Evolutionary conservation across 805 yeast species (phyloP), one percentile per base, ranked within the genome.

Genomic region (Maudiozyma bulderi): DNA sequence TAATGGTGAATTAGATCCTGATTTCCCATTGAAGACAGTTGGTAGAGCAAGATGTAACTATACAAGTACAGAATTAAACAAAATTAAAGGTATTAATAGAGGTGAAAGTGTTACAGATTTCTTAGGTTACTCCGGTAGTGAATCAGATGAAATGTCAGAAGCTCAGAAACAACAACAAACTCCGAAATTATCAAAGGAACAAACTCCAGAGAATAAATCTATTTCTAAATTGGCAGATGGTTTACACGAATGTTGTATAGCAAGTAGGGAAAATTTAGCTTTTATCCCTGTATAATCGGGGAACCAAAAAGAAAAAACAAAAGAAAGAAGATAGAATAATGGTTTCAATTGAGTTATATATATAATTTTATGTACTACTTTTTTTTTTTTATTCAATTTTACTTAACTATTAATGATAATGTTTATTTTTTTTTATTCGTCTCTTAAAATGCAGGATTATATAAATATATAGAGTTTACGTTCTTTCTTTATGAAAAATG

Each of bases 1-100:
- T 53, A 46, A 56, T 61, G 71, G 73, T 48, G 41, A 69, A 49
- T 51, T 75, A 54, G 81, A 77, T 53, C 51, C 50, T 8, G 48
- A 66, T 2, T 59, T 62, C 40, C 72, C 73, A 31, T 68, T 79
- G 8, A 65, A 70, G n/a, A 75, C 74, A 52, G 76, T 93, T n/a
- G 99, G 99, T 1, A 82, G 88, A 55, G 95, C 96, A 28, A 75
- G 96, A 58, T 93, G 89, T 44, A 93, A 93, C 68, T 93, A 93
- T 65, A 77, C 90, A 4, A 78, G 95, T 2, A 58, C 69, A 1
- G 99, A 93, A 62, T 75, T 93, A 34, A 77, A 76, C 9, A 78
- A 81, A 61, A 87, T 93, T 54, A 87, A 81, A 69, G 98, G 98
- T 0, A 70, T 78, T 53, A 87, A 86, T 54, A 87, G 86, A 54